These are phyloP conservation scores for Bolboschoenus planiculmis DNA, from an alignment of 176 grass and related monocot species.

Conservation along the genomic window DNA sequence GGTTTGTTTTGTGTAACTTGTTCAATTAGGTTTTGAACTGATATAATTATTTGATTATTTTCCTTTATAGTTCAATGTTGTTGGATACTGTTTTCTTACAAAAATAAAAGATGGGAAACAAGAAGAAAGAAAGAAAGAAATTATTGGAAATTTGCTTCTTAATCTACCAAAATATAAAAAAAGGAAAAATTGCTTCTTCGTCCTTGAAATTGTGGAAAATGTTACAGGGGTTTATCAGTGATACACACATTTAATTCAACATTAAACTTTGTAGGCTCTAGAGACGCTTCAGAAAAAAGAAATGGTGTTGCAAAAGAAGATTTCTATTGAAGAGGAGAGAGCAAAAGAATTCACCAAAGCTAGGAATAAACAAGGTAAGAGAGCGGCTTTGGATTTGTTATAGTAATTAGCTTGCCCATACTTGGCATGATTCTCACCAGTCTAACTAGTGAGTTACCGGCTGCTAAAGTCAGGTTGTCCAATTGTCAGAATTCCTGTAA, in stretches of 20 bases:
- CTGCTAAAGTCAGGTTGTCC: neutral
- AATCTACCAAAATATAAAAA: neutral
- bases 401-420: neutral
- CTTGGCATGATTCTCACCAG: neutral
- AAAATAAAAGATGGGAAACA: neutral
- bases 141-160: neutral
- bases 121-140: neutral
- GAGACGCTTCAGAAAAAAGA: conserved; percentile 67
- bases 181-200: neutral
- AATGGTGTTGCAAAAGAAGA: conserved; percentile 67
- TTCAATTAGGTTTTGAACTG: conserved; percentile 11
- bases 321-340: conserved; percentile 66
- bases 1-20: neutral
- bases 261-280: conserved; percentile 40
- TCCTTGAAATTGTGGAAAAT: neutral
- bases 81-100: neutral
- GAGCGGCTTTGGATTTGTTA: neutral
- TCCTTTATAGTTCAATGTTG: neutral
- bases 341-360: conserved; percentile 68
- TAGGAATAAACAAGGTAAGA: conserved; percentile 58
- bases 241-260: neutral
- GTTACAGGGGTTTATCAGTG: neutral
- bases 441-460: neutral
- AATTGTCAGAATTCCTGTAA: neutral
- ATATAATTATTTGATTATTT: neutral